Conservation (phyloP, 257 asterid species). For the Nicotiana attenuata region DNA sequence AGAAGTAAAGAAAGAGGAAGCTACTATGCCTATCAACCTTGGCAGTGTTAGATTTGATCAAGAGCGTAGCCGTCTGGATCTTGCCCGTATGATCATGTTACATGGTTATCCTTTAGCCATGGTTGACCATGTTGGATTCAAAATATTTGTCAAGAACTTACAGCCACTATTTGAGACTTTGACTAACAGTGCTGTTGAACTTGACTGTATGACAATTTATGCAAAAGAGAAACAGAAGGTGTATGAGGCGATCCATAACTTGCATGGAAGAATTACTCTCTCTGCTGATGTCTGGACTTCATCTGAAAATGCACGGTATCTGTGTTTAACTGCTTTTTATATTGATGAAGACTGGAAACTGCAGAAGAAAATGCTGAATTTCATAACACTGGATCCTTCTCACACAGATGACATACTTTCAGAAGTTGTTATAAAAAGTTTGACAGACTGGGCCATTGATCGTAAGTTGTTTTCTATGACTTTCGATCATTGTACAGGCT, state of each 20-base stretch:
- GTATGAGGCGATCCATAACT: constrained; percentile 51
- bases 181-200: constrained; percentile 51
- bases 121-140: constrained; percentile 88
- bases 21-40: constrained; percentile 41
- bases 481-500: constrained; percentile 57
- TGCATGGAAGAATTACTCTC: constrained; percentile 69
- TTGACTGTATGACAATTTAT: constrained; percentile 68
- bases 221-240: constrained; percentile 73
- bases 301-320: constrained; percentile 47
- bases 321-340: constrained; percentile 74
- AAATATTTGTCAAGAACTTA: constrained; percentile 73
- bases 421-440: constrained; percentile 64
- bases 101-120: constrained; percentile 91
- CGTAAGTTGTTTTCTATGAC: constrained; percentile 84
- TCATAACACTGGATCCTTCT: constrained; percentile 56
- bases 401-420: constrained; percentile 70
- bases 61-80: constrained; percentile 80
- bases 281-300: constrained; percentile 81
- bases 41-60: constrained; percentile 81
- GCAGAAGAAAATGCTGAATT: constrained; percentile 79
- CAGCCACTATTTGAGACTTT: constrained; percentile 86
- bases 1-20: constrained; percentile 65
- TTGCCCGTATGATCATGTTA: constrained; percentile 92
- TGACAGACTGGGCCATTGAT: constrained; percentile 74
- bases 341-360: constrained; percentile 82